phyloP scores from a whole-genome alignment of 495 filamentous ascomycete genomes.

The Mycothermus thermophilus region DNA sequence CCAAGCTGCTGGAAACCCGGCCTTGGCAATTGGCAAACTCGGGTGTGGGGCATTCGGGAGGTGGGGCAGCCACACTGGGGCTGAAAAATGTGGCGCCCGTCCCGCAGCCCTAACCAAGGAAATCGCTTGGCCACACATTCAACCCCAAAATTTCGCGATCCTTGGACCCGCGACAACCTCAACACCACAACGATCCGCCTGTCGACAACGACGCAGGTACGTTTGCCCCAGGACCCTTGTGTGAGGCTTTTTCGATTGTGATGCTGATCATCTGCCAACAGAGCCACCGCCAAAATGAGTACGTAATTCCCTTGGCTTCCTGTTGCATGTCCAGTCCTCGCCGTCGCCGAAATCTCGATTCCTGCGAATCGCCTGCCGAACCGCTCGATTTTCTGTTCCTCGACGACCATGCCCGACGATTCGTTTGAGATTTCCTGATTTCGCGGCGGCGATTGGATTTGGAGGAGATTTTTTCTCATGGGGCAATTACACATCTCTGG shows the following conservation, averaged over 20 bases:
- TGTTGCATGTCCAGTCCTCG: not conserved
- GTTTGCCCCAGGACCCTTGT: not conserved
- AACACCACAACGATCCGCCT: conserved; percentile 17
- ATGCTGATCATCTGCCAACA: conserved; percentile 1
- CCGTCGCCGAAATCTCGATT: not conserved
- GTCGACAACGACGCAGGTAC: conserved; percentile 25
- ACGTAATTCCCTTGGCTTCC: conserved; percentile 11
- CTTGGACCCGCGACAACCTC: conserved; percentile 18
- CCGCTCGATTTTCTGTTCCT: no score
- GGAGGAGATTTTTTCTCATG: not conserved
- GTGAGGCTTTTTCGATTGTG: conserved; percentile 10
- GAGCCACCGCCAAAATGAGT: conserved; percentile 31
- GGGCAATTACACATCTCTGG: not conserved
- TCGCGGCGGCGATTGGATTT: no score
- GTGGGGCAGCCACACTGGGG: conserved; percentile 6
- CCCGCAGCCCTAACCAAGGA: conserved; percentile 22
- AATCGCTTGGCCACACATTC: conserved; percentile 19
- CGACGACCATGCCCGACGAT: no score
- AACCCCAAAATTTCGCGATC: conserved; percentile 28
- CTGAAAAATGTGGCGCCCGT: conserved; percentile 9
- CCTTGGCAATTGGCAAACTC: no score
- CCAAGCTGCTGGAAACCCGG: no score
- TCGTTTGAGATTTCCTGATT: no score
- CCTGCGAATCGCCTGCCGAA: no score
- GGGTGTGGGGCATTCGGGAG: no score